Evolutionary conservation across 2,329 filamentous ascomycete genomes (phyloP), one percentile per base, ranked within the genome.

Genomic region (Calonectria multiphialidica): DNA sequence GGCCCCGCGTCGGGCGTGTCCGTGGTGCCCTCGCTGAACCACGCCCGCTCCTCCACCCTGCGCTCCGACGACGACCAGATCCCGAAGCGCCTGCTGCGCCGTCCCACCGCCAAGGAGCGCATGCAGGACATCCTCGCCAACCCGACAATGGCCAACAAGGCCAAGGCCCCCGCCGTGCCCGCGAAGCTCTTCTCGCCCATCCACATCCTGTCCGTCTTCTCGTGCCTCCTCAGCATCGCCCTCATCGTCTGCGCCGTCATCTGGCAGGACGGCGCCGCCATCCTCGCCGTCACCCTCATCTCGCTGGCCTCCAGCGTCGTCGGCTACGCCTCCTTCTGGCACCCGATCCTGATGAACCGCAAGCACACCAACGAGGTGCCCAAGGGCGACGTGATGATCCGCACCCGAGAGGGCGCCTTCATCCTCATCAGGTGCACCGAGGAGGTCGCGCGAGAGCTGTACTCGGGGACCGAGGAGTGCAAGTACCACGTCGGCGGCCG

Each of bases 391-490:
- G 86, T 93, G n/a, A 86, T 92, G 33, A 91, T 92, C 68, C 86
- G 88, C 33, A 92, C 90, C 1, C 87, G 90, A 7, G 88, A 90
- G 75, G 90, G 90, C 1, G 90, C 89, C 1, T 91, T 92, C 74
- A 79, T 93, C 2, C 82, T 91, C 8, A 83, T 93, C 18, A 84
- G 84, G 55, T 92, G 90, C 77, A 86, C 87, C 6, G 90, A 92
- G 79, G 87, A 90, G 37, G 88, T 92, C 2, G 88, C 90, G 2
- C 86, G 91, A n/a, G 90, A 92, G 78, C 85, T 93, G 0, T 92
- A 92, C 80, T 87, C 86, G 0, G 90, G 90, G 18, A 91, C 89
- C 0, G 90, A 92, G 75, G 87, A 90, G 76, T 92, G 91, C 80
- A 78, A 87, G 33, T 92, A 92, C 76, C 83, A 86, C 28, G 86